These are phyloP conservation scores for Boletus sensibilis DNA, from an alignment of 768 basidiomycete genomes.

Conservation along the genomic window DNA sequence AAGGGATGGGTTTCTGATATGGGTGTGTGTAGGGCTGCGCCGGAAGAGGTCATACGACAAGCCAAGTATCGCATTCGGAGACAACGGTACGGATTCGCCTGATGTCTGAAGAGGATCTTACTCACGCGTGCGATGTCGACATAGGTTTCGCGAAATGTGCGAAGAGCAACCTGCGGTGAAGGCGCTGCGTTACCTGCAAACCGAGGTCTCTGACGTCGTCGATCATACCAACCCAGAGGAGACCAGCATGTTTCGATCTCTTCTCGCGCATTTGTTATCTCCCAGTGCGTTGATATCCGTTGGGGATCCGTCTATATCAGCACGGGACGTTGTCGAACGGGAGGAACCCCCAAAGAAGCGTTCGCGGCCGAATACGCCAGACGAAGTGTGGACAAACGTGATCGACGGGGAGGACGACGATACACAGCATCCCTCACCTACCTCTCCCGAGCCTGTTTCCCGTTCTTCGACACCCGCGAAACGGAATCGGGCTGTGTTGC, in stretches of 20 bases:
- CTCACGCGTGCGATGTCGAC: neutral
- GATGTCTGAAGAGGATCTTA: neutral
- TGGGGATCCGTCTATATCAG: neutral
- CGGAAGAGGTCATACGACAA: constrained; percentile 62
- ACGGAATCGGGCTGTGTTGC: constrained; percentile 21
- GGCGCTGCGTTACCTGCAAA: constrained; percentile 71
- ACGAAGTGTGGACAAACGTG: constrained; percentile 43
- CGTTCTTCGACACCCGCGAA: constrained; percentile 13
- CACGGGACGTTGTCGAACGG: constrained; percentile 18
- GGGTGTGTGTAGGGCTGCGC: constrained; percentile 46
- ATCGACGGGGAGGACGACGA: constrained; percentile 35
- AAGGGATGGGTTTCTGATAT: neutral
- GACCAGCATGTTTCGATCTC: constrained; percentile 57
- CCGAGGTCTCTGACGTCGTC: constrained; percentile 66
- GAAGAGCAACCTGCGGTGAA: constrained; percentile 55
- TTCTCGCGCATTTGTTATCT: constrained; percentile 63
- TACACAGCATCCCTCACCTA: neutral
- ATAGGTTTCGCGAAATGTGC: constrained; percentile 82
- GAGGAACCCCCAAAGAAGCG: constrained; percentile 44
- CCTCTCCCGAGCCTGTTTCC: neutral
- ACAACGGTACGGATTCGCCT: constrained; percentile 57
- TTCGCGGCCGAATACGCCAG: constrained; percentile 43
- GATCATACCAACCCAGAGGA: constrained; percentile 66
- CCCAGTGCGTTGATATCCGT: constrained; percentile 25
- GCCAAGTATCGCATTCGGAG: constrained; percentile 63